These are phyloP conservation scores for Blastobotrys mokoenaii DNA, from an alignment of 805 yeast genomes.

Conservation along the genomic window DNA sequence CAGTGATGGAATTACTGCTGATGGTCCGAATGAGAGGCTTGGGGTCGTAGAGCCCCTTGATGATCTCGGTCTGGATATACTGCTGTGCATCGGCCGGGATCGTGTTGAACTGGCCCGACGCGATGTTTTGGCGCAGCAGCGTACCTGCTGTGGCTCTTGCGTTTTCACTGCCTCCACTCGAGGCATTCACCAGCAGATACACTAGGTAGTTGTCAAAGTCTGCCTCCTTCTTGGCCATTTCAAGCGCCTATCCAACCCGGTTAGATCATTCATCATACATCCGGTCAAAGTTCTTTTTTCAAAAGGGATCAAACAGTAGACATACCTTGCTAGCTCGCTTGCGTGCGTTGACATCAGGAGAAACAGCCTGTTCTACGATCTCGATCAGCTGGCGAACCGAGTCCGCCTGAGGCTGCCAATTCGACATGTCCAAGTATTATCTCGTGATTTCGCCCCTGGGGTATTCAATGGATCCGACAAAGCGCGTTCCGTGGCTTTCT, in stretches of 20 bases:
- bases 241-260: conserved; percentile 38
- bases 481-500: too few species aligned
- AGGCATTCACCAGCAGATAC: conserved; percentile 53
- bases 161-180: conserved; percentile 38
- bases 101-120: conserved; percentile 19
- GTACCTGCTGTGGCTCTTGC: conserved; percentile 86
- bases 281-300: too few species aligned
- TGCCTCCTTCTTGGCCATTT: conserved; percentile 58
- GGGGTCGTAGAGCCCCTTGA: conserved; percentile 43
- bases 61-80: conserved; percentile 38
- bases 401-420: conserved; percentile 62
- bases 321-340: conserved; percentile 56
- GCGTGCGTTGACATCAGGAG: conserved; percentile 48
- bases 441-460: conserved; percentile 3
- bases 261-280: too few species aligned
- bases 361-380: conserved; percentile 64
- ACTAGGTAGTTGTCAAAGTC: conserved; percentile 78
- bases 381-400: conserved; percentile 55
- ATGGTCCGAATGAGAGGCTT: conserved; percentile 69
- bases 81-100: conserved; percentile 31
- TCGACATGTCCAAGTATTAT: conserved; percentile 11
- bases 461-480: too few species aligned
- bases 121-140: conserved; percentile 65
- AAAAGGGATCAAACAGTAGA: too few species aligned
- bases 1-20: conserved; percentile 83